These are phyloP conservation scores for Arthroderma sp. DNA, from an alignment of 2,329 filamentous ascomycete species.

Conservation along the genomic window DNA sequence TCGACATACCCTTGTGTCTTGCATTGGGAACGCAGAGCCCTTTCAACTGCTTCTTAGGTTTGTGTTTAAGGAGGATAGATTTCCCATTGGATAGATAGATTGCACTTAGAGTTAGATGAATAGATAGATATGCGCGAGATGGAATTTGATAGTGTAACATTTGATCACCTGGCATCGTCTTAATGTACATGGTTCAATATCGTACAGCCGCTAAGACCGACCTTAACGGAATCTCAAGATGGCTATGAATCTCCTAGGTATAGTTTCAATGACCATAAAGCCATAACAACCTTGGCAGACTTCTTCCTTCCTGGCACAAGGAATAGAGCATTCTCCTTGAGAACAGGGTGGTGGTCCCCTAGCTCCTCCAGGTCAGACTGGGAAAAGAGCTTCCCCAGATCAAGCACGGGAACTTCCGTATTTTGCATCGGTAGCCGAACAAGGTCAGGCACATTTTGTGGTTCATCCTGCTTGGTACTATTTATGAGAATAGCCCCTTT, in stretches of 20 bases:
- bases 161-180: too few relatives aligned
- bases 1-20: too few relatives aligned
- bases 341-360: conserved; percentile 15
- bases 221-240: too few relatives aligned
- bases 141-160: too few relatives aligned
- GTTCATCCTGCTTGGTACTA: background rate
- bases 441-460: conserved; percentile 11
- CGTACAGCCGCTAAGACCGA: too few relatives aligned
- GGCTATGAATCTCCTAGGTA: conserved; percentile 11
- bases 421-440: conserved; percentile 18
- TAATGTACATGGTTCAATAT: too few relatives aligned
- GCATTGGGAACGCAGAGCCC: too few relatives aligned
- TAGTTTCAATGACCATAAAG: conserved; percentile 27
- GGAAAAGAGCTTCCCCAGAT: conserved; percentile 22
- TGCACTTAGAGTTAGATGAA: too few relatives aligned
- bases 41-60: too few relatives aligned
- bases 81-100: too few relatives aligned
- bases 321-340: conserved; percentile 23
- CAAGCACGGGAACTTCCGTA: conserved; percentile 25
- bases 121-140: too few relatives aligned
- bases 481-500: conserved; percentile 20
- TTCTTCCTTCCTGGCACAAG: conserved; percentile 19
- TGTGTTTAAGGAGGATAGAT: too few relatives aligned
- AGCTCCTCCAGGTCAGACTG: conserved; percentile 20
- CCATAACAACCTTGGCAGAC: conserved; percentile 21